Evolutionary conservation across 305 asterid species (phyloP), one percentile per base, ranked within the genome.

Genomic region (Fraxinus dipetala): DNA sequence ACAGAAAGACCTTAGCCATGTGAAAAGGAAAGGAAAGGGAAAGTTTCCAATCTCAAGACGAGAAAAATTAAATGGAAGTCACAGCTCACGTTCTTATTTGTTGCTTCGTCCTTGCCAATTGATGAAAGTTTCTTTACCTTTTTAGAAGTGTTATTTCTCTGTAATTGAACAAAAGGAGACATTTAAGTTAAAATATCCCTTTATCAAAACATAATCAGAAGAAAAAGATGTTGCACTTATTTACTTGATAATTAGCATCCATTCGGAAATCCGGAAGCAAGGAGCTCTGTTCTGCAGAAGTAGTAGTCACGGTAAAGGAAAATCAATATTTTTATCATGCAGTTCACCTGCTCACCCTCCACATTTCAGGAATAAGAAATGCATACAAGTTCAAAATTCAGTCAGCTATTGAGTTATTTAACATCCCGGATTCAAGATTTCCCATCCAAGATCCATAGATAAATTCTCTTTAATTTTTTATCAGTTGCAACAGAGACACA

Each of bases 231-330:
- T 83, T 31, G 54, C 78, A 73, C 86, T 86, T 86, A 91, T 89
- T 54, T 88, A 87, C 90, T 80, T 87, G 88, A 86, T 87, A 81
- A 83, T 79, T 77, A 80, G 88, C 79, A 85, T 83, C 92, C 77
- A 84, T 78, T 65, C 70, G 84, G 59, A 72, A 35, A 88, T 85
- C 84, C 28, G 40, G 79, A 34, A 59, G 83, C 51, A 72, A 76
- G 72, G 91, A 78, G 74, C 86, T 82, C 90, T 84, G 88, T 85
- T 91, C 98, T 93, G 97, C 85, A 85, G 75, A 84, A 84, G 79
- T 84, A 84, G 75, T 80, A 85, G 67, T 78, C 59, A 77, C 78
- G 83, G 80, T 79, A 5, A 76, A 18, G 28, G 75, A 75, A 14
- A 79, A 78, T 31, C 20, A 74, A 28, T 59, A 31, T 48, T 79